phyloP scores from a whole-genome alignment of 768 basidiomycete genomes.

The Collybia nuda region DNA sequence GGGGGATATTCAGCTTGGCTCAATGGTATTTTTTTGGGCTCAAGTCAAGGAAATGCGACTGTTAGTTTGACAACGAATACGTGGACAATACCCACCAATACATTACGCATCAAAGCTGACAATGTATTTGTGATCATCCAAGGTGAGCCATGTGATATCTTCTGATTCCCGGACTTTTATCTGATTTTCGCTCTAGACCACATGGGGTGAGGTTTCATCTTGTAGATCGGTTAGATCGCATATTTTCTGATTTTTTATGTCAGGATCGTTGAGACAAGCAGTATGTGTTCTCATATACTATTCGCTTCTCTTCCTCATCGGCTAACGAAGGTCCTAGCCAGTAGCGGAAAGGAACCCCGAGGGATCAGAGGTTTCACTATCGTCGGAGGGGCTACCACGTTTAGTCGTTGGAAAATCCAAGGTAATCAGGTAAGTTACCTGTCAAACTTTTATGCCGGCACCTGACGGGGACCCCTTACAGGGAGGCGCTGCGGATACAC shows the following conservation, averaged over 20 bases:
- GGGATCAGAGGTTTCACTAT: conserved; percentile 46
- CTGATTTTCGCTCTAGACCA: conserved; percentile 33
- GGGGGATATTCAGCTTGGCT: conserved; percentile 54
- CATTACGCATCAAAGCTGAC: conserved; percentile 32
- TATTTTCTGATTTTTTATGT: neutral
- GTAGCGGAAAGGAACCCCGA: conserved; percentile 48
- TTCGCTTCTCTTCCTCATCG: neutral
- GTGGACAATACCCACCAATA: conserved; percentile 37
- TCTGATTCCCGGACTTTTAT: neutral
- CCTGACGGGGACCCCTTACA: neutral
- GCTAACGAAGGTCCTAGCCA: conserved; percentile 27
- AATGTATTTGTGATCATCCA: conserved; percentile 42
- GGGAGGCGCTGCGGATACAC: conserved; percentile 38
- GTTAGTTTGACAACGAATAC: conserved; percentile 41
- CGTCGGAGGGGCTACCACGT: conserved; percentile 36
- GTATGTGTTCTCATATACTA: conserved; percentile 26
- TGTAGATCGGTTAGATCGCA: neutral
- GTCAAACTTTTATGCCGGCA: neutral
- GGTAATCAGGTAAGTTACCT: conserved; percentile 34
- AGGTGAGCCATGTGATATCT: conserved; percentile 19
- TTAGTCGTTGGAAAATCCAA: conserved; percentile 40
- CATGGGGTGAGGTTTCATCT: conserved; percentile 36
- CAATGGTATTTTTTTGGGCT: conserved; percentile 49
- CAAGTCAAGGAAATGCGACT: conserved; percentile 41
- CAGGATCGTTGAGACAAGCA: conserved; percentile 48